A percentile compares a stretch with the other conserved stretches of the same genome.
Conservation (phyloP, 2,329 filamentous ascomycete species). For the Penicillium sp. region DNA sequence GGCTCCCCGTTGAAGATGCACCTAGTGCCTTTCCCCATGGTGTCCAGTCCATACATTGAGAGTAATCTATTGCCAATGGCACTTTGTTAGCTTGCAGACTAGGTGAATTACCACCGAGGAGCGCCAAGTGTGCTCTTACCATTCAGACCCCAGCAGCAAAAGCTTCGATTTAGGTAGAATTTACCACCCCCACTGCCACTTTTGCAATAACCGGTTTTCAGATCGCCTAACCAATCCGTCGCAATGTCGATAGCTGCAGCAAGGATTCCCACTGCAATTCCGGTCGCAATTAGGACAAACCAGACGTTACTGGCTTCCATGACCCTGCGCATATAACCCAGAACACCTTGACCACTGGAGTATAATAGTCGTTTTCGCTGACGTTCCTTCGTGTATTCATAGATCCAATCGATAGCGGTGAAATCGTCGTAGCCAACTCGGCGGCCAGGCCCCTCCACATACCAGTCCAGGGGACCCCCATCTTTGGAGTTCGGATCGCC, state of each 20-base stretch:
- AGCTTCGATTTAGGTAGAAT: slow-evolving; percentile 88
- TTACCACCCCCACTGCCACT: slow-evolving; percentile 75
- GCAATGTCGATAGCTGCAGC: slow-evolving; percentile 88
- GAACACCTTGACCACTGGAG: slow-evolving; percentile 67
- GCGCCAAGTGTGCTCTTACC: slow-evolving; percentile 41
- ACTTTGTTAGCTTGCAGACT: slow-evolving; percentile 19
- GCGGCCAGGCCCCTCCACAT: slow-evolving; percentile 82
- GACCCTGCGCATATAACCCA: slow-evolving; percentile 73
- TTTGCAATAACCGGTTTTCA: slow-evolving; percentile 88
- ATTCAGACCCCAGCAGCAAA: slow-evolving; percentile 93
- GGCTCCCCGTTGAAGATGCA: slow-evolving; percentile 66
- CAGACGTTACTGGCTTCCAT: slow-evolving; percentile 89
- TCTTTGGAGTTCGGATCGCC: slow-evolving; percentile 44
- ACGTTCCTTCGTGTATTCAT: slow-evolving; percentile 95
- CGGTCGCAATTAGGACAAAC: slow-evolving; percentile 84
- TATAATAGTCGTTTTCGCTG: slow-evolving; percentile 80
- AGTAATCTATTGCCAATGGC: slow-evolving; percentile 56
- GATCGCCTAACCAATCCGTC: slow-evolving; percentile 89
- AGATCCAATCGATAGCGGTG: slow-evolving; percentile 99
- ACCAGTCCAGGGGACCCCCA: slow-evolving; percentile 69
- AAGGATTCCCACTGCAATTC: slow-evolving; percentile 78
- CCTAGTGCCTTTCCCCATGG: slow-evolving; percentile 79
- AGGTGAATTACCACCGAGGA: not conserved
- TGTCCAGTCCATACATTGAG: slow-evolving; percentile 84
- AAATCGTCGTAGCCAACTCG: slow-evolving; percentile 94